Base-by-base conservation (phyloP, 495 filamentous ascomycete genomes). In the Neurospora sp. region DNA sequence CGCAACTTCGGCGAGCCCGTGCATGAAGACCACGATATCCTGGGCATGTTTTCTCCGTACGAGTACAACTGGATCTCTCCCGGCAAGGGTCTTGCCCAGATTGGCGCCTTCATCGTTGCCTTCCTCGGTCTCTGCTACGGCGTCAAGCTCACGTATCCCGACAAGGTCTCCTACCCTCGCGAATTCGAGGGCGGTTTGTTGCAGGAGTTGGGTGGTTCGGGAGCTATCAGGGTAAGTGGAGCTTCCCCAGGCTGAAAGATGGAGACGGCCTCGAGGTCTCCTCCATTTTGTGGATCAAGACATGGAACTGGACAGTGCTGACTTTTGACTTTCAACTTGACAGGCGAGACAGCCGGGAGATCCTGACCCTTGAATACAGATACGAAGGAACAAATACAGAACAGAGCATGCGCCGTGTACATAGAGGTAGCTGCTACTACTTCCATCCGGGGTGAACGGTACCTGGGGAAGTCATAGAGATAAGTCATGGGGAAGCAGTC, bases 21-120 rank as follows among this genome's bases (percentile, higher is more conserved):
- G 37, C 95, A 99, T 82, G 96, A 99, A 83, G 96, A 99, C 82
- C 91, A 98, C 79, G 96, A 99, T 81, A 90, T 97, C 71, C 87
- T 98, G 28, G 94, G 95, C 78, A 90, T 97, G 72, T 95, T 99
- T 84, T 91, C 92, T 70, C 89, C 92, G 2, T 89, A 97, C 78
- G 92, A 94, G 76, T 98, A 99, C 83, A 94, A 89, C 34, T 94
- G 96, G 84, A 89, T 91, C 74, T 88, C 86, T 48, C 81, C 94
- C 36, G 86, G 88, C 77, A 93, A 90, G 84, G 94, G 89, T 69
- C 78, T 90, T 69, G 79, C 92, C 54, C 90, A 94, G 82, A 79
- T 96, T 72, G 93, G 93, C 70, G 83, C 81, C 75, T 97, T 97
- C 79, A 83, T 97, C 21, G 88, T 83, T 11, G 83, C 85, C 48